Evolutionary conservation across 2,329 filamentous ascomycete species (phyloP).

Genomic region (Aspergillus tubingensis): DNA sequence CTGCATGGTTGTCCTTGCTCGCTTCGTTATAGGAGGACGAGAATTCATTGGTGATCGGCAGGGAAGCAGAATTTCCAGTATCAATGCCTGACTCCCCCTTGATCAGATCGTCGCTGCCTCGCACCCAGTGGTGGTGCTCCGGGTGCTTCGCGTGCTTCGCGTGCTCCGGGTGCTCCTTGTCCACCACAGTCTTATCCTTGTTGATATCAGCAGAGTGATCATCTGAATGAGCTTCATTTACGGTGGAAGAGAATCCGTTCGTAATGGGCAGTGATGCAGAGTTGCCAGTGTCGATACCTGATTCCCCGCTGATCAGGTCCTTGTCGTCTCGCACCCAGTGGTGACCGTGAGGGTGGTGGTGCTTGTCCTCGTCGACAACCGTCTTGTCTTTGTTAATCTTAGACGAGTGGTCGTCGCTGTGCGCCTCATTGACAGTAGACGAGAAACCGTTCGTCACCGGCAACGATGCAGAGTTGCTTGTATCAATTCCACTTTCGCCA

Average conservation of each 20-base stretch:
- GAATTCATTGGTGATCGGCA: background rate
- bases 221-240: background rate
- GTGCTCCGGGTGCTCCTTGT: background rate
- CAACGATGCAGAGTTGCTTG: conserved; percentile 15
- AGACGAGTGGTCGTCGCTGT: conserved; percentile 22
- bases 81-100: conserved; percentile 13
- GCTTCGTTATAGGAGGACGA: conserved; percentile 17
- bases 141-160: too few species aligned
- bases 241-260: background rate
- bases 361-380: background rate
- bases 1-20: conserved; percentile 26
- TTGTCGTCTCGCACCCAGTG: background rate
- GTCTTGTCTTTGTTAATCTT: conserved; percentile 18
- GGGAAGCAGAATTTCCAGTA: conserved; percentile 14
- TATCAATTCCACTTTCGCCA: conserved; percentile 22
- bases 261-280: conserved; percentile 2
- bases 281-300: conserved; percentile 20
- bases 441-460: background rate
- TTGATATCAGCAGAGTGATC: conserved; percentile 27
- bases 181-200: conserved; percentile 4
- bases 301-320: conserved; percentile 20
- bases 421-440: background rate
- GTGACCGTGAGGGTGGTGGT: background rate
- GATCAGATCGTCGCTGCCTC: background rate
- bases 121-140: background rate